Percentiles rank a stretch among this genome's conserved stretches.
Evolutionary conservation across 2,329 filamentous ascomycete genomes (phyloP).

Genomic region (Fusarium multiceps): DNA sequence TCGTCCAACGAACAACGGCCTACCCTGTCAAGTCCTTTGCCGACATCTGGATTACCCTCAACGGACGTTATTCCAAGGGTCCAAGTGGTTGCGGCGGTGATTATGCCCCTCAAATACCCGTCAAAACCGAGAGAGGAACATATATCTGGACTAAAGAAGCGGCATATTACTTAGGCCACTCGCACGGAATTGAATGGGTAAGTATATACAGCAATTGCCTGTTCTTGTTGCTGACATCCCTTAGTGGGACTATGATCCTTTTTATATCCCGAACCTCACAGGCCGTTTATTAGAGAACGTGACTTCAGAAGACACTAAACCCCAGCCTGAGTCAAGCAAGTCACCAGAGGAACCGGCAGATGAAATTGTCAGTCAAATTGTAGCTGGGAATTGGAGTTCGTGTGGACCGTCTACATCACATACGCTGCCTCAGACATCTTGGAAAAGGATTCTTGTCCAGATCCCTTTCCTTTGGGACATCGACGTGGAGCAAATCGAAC

Average conservation of each 20-base stretch:
- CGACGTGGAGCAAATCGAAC: neutral
- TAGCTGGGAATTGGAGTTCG: fast-evolving
- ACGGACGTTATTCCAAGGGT: neutral
- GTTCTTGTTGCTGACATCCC: neutral
- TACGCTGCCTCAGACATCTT: neutral
- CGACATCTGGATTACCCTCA: neutral
- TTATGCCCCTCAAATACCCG: neutral
- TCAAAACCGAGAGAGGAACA: neutral
- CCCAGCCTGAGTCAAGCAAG: neutral
- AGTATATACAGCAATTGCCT: neutral
- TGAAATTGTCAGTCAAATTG: neutral
- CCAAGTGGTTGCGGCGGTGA: neutral
- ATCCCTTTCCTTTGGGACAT: neutral
- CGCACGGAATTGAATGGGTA: neutral
- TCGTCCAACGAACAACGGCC: neutral
- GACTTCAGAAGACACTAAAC: neutral
- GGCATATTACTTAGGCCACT: neutral
- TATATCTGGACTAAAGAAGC: neutral
- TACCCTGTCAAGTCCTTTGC: neutral
- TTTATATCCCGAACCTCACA: neutral
- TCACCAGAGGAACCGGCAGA: neutral
- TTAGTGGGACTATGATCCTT: neutral
- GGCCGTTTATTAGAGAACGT: neutral
- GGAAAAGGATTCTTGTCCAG: neutral
- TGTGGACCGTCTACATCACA: neutral